Conservation (phyloP, 768 basidiomycete species). For the Coprinopsis marcescibilis region DNA sequence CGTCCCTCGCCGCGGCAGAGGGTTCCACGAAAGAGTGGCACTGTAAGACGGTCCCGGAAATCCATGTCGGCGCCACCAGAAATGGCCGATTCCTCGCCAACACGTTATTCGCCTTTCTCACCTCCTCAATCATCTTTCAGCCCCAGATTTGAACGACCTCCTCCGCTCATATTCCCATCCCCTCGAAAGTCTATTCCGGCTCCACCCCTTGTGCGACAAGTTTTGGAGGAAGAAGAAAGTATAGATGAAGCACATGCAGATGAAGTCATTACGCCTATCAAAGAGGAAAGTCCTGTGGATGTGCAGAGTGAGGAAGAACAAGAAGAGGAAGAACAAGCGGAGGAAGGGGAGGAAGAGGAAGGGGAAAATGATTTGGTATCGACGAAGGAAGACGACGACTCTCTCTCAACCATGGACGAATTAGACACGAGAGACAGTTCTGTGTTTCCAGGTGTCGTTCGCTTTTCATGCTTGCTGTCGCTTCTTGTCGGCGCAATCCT, state of each 20-base stretch:
- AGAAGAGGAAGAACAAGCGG: constrained; percentile 6
- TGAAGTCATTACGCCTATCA: neutral
- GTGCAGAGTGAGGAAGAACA: constrained; percentile 5
- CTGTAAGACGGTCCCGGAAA: constrained; percentile 52
- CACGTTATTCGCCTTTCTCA: constrained; percentile 33
- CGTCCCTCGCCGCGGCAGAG: constrained; percentile 55
- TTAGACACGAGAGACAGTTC: no score
- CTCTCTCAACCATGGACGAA: no score
- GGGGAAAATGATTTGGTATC: constrained; percentile 5
- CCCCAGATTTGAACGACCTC: constrained; percentile 20
- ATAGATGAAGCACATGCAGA: constrained; percentile 3
- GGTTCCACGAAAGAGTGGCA: constrained; percentile 33
- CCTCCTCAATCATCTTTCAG: constrained; percentile 41
- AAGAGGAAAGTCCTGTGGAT: neutral
- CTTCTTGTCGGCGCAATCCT: constrained; percentile 29
- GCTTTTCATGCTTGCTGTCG: neutral
- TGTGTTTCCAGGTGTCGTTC: no score
- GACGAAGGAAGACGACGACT: neutral
- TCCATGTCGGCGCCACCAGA: constrained; percentile 70
- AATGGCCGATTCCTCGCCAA: constrained; percentile 39
- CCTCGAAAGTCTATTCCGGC: constrained; percentile 18
- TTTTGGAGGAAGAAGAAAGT: neutral
- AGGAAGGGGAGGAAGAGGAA: constrained; percentile 10
- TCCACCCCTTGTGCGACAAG: constrained; percentile 2
- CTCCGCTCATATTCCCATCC: constrained; percentile 16